Conservation (phyloP, 192 early-diverging fungal species). For the Jimgerdemannia lactiflua region DNA sequence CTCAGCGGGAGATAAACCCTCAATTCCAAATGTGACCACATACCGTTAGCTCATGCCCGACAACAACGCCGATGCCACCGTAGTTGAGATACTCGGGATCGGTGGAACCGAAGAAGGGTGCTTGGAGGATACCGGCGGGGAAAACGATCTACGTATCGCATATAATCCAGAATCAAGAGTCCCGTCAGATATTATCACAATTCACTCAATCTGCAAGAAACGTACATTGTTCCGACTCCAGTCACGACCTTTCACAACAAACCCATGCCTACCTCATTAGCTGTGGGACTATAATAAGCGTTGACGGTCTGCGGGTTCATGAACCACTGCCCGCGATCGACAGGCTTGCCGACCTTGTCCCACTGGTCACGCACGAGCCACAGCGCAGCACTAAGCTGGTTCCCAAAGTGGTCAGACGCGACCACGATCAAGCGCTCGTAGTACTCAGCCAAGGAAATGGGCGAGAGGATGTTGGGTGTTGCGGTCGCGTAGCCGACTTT, state of each 20-base stretch:
- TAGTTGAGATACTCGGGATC: slow-evolving; percentile 59
- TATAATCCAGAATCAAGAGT: neutral
- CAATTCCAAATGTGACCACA: neutral
- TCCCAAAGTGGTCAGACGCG: slow-evolving; percentile 37
- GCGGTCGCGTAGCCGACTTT: slow-evolving; percentile 45
- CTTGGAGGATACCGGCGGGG: slow-evolving; percentile 55
- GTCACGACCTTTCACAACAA: no score
- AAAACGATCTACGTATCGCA: slow-evolving; percentile 26
- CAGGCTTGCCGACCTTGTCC: slow-evolving; percentile 22
- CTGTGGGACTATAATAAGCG: slow-evolving; percentile 46
- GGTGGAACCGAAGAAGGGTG: slow-evolving; percentile 40
- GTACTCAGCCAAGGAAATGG: slow-evolving; percentile 37
- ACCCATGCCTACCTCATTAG: slow-evolving; percentile 21
- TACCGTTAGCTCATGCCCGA: slow-evolving; percentile 52
- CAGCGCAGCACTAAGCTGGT: slow-evolving; percentile 19
- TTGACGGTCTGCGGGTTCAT: slow-evolving; percentile 54
- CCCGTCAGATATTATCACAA: no score
- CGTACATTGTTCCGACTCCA: neutral
- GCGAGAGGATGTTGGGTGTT: slow-evolving; percentile 31
- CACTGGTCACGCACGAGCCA: slow-evolving; percentile 19
- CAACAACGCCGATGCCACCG: slow-evolving; percentile 57
- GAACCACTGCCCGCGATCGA: slow-evolving; percentile 30
- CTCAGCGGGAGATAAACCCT: neutral
- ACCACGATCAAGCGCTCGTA: slow-evolving; percentile 28
- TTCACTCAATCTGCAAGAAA: neutral